Evolutionary conservation across 23 red algal species (phyloP).

Genomic region (Pyropia haitanensis): DNA sequence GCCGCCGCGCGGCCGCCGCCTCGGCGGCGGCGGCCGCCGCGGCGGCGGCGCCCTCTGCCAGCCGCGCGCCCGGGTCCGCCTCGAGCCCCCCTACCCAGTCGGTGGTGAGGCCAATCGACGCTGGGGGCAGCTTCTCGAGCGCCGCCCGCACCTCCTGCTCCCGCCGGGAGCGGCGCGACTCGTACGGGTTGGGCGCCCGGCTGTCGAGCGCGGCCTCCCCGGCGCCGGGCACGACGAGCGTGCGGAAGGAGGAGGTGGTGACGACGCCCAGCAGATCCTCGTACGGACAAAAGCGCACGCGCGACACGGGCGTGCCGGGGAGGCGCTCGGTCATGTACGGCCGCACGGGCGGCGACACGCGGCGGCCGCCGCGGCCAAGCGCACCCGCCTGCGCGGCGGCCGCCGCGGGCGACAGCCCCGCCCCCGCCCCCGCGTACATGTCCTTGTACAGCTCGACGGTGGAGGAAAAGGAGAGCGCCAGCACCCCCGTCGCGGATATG

Average conservation of each 20-base stretch:
- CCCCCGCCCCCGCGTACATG: background rate
- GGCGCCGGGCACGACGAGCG: conserved; percentile 75
- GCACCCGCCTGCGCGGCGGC: too few relatives aligned
- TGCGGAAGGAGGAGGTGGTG: conserved; percentile 46
- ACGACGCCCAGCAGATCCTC: conserved; percentile 90
- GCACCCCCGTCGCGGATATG: too few relatives aligned
- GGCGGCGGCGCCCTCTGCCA: conserved; percentile 33
- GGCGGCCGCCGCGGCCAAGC: background rate
- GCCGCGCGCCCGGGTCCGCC: conserved; percentile 23
- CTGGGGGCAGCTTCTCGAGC: conserved; percentile 79
- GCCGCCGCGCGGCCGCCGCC: conserved; percentile 10
- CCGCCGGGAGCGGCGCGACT: conserved; percentile 36
- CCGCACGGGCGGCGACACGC: background rate
- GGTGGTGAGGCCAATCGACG: conserved; percentile 68
- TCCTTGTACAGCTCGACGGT: conserved; percentile 8
- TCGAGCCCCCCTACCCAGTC: conserved; percentile 55
- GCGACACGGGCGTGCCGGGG: conserved; percentile 21
- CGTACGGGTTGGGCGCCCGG: conserved; percentile 67
- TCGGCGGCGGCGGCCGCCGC: conserved; percentile 34
- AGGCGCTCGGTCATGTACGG: conserved; percentile 60
- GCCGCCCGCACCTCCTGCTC: conserved; percentile 64
- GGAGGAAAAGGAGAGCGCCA: background rate
- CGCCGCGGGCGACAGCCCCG: too few relatives aligned
- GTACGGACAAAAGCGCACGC: conserved; percentile 73
- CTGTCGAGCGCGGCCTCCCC: conserved; percentile 76